These are phyloP conservation scores for Malus asiatica DNA, from an alignment of 306 rosid species.

Conservation along the genomic window DNA sequence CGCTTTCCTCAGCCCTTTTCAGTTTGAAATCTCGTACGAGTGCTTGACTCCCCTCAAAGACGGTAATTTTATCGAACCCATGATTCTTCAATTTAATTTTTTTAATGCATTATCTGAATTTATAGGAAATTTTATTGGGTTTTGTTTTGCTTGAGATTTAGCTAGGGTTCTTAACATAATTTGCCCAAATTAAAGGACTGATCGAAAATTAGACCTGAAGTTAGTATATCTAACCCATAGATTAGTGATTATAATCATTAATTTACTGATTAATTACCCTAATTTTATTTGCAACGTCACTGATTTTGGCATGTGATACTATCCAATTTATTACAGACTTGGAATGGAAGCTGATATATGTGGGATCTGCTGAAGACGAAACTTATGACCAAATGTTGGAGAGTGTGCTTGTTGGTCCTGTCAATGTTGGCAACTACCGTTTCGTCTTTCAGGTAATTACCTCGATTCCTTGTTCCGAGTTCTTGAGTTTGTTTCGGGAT, in stretches of 20 bases:
- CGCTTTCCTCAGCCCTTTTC: constrained; percentile 50
- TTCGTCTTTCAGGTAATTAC: constrained; percentile 71
- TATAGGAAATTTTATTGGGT: background rate
- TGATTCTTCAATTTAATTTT: background rate
- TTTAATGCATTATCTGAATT: background rate
- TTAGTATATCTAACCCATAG: background rate
- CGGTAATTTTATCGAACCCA: constrained; percentile 9
- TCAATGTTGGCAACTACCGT: constrained; percentile 85
- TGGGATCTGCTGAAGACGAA: constrained; percentile 93
- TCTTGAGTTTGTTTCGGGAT: background rate
- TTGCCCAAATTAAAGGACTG: background rate
- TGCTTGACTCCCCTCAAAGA: constrained; percentile 41
- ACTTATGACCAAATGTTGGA: constrained; percentile 82
- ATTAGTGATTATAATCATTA: background rate
- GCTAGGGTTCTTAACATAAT: background rate
- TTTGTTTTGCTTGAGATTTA: background rate
- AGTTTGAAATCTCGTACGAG: constrained; percentile 42
- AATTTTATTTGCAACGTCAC: background rate
- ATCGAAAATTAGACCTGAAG: background rate
- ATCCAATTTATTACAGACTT: constrained; percentile 36
- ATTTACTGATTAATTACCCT: background rate
- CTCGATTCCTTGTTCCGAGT: background rate
- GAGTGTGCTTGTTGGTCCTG: constrained; percentile 92
- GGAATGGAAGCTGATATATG: constrained; percentile 94
- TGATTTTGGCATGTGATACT: background rate